Evolutionary conservation across 371 early-diverging fungal species (phyloP).

Genomic region (Syncephalis fuscata): DNA sequence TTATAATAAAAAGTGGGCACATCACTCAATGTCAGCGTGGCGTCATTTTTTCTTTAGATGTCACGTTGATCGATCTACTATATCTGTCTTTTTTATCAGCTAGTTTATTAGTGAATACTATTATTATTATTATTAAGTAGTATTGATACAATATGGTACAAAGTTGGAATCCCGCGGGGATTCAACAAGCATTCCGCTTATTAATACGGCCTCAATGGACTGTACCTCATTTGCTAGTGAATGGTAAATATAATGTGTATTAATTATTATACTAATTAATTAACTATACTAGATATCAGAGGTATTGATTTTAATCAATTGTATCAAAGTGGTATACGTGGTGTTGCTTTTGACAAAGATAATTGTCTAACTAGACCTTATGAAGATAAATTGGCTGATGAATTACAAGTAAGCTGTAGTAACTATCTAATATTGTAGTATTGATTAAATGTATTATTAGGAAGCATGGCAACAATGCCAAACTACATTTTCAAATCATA

Average conservation of each 20-base stretch:
- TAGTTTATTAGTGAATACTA: too few species aligned
- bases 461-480: conserved; percentile 52
- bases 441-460: conserved; percentile 8
- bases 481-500: conserved; percentile 30
- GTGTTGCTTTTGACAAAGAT: conserved; percentile 84
- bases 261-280: not conserved
- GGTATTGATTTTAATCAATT: conserved; percentile 41
- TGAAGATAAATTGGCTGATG: conserved; percentile 38
- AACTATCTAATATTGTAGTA: not conserved
- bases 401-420: conserved; percentile 31
- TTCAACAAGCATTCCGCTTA: conserved; percentile 34
- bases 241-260: conserved; percentile 26
- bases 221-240: conserved; percentile 55
- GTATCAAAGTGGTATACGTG: conserved; percentile 33
- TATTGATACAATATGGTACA: conserved; percentile 67
- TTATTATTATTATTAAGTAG: not conserved
- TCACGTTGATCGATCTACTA: too few species aligned
- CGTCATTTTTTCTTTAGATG: too few species aligned
- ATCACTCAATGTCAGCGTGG: too few species aligned
- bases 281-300: conserved; percentile 37
- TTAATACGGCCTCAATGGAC: conserved; percentile 45
- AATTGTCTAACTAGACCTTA: conserved; percentile 87
- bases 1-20: too few species aligned
- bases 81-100: not conserved
- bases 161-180: conserved; percentile 50